These are phyloP conservation scores for Pythium guiyangense DNA, from an alignment of 352 stramenopile species.

Conservation along the genomic window DNA sequence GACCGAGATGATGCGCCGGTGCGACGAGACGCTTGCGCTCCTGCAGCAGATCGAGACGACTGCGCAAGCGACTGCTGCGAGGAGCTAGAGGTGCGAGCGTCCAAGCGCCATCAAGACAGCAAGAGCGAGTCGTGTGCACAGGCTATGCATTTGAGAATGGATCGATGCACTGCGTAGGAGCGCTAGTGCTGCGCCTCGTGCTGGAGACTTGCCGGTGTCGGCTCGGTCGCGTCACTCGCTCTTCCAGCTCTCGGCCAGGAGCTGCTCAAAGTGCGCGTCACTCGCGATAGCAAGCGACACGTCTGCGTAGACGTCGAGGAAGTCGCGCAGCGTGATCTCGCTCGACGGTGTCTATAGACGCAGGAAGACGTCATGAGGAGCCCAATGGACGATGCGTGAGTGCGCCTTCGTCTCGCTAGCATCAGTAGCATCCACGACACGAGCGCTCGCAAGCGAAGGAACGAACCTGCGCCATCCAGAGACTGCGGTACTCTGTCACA, in stretches of 20 bases:
- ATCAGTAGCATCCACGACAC: not conserved
- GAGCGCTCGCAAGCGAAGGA: not conserved
- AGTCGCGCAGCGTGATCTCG: slow-evolving; percentile 47
- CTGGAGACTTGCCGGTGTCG: not conserved
- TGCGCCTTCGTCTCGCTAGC: not conserved
- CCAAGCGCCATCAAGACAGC: too few species aligned
- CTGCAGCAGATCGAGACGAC: slow-evolving; percentile 39
- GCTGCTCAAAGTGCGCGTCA: slow-evolving; percentile 58
- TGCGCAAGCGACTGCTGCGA: not conserved
- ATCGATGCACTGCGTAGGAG: not conserved
- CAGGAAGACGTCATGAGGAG: not conserved
- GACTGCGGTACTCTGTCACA: slow-evolving; percentile 31
- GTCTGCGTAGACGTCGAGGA: slow-evolving; percentile 71
- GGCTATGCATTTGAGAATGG: too few species aligned
- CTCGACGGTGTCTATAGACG: slow-evolving; percentile 4
- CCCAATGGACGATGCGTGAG: not conserved
- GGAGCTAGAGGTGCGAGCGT: too few species aligned
- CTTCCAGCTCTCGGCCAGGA: slow-evolving; percentile 69
- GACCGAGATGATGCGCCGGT: slow-evolving; percentile 38
- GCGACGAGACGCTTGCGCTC: slow-evolving; percentile 32
- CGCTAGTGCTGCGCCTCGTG: not conserved
- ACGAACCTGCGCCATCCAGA: slow-evolving; percentile 35
- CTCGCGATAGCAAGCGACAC: slow-evolving; percentile 53
- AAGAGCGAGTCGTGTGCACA: too few species aligned
- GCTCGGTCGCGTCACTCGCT: slow-evolving; percentile 4